phyloP scores from a whole-genome alignment of 1,284 basidiomycete genomes.

The Inonotus obliquus region DNA sequence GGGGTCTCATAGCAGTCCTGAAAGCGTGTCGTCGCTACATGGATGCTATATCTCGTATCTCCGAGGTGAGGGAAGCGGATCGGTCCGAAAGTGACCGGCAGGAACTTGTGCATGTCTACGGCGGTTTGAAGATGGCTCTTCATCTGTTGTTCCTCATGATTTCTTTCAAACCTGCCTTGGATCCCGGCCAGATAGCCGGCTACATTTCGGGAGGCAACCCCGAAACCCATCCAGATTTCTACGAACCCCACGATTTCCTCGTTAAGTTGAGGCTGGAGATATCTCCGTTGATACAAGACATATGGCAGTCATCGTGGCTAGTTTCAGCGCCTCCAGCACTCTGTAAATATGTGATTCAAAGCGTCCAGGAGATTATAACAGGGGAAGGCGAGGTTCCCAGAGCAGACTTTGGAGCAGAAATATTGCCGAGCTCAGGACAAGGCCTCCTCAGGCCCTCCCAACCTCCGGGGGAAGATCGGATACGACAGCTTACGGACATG shows the following conservation, averaged over 20 bases:
- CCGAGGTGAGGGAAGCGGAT: conserved; percentile 43
- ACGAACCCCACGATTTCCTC: conserved; percentile 83
- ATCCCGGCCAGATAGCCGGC: conserved; percentile 78
- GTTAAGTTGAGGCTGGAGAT: conserved; percentile 73
- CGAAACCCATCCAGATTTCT: conserved; percentile 71
- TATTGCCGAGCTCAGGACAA: conserved; percentile 19
- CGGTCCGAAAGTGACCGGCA: conserved; percentile 55
- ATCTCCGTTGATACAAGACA: conserved; percentile 60
- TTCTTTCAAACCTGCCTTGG: conserved; percentile 76
- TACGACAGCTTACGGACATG: conserved; percentile 91
- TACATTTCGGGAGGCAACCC: conserved; percentile 74
- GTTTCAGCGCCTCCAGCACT: conserved; percentile 66
- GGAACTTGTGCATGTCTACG: conserved; percentile 70
- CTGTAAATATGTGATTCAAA: conserved; percentile 71
- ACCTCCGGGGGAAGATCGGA: conserved; percentile 69
- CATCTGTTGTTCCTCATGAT: conserved; percentile 76
- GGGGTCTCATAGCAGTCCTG: conserved; percentile 72
- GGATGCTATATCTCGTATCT: conserved; percentile 50
- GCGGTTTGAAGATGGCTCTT: conserved; percentile 78
- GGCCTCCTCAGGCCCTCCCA: conserved; percentile 37
- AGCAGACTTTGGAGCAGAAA: conserved; percentile 29
- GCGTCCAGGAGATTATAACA: conserved; percentile 77
- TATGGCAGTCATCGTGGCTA: conserved; percentile 89
- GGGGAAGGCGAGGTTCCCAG: conserved; percentile 76
- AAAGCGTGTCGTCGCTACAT: conserved; percentile 56